Percentiles rank a stretch among this genome's conserved stretches.
These are phyloP conservation scores for Daedaleopsis sinensis DNA, from an alignment of 768 basidiomycete genomes.

Conservation along the genomic window DNA sequence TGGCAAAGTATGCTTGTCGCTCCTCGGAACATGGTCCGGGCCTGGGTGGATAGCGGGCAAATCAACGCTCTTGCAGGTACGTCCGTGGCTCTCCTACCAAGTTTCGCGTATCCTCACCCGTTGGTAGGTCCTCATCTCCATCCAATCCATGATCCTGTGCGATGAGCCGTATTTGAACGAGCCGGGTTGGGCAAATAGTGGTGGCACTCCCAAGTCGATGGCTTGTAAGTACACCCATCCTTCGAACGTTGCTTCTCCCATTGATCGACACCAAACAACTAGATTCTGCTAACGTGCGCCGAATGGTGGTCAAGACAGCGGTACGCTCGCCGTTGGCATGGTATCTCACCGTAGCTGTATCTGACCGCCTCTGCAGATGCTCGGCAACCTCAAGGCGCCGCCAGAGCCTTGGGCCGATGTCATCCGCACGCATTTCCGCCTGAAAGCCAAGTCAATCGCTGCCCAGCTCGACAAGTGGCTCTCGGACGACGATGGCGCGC, in stretches of 20 bases:
- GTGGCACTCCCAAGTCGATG: constrained; percentile 73
- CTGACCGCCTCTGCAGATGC: constrained; percentile 56
- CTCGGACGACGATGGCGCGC: constrained; percentile 69
- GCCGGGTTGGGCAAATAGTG: constrained; percentile 80
- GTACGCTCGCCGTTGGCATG: constrained; percentile 44
- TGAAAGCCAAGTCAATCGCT: constrained; percentile 74
- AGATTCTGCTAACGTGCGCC: constrained; percentile 91
- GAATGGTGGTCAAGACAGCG: constrained; percentile 91
- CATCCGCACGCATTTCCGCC: constrained; percentile 87
- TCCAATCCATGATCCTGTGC: constrained; percentile 95
- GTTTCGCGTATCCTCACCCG: neutral
- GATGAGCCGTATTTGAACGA: constrained; percentile 95
- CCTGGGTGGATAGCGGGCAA: constrained; percentile 93
- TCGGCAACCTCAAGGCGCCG: constrained; percentile 78
- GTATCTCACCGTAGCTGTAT: no score
- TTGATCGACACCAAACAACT: neutral
- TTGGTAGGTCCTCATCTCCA: constrained; percentile 78
- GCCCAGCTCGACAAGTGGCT: constrained; percentile 84
- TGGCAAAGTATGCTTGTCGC: constrained; percentile 91
- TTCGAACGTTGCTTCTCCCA: neutral
- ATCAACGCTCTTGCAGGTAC: constrained; percentile 85
- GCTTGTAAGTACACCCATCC: constrained; percentile 57
- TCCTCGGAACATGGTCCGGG: constrained; percentile 91
- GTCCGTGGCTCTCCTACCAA: constrained; percentile 14
- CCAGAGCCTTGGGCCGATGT: constrained; percentile 87